Percentiles rank a stretch among this genome's conserved stretches.
Evolutionary conservation across 225 moss, liverwort and hornwort species (phyloP).

Genomic region (Climacium dendroides): DNA sequence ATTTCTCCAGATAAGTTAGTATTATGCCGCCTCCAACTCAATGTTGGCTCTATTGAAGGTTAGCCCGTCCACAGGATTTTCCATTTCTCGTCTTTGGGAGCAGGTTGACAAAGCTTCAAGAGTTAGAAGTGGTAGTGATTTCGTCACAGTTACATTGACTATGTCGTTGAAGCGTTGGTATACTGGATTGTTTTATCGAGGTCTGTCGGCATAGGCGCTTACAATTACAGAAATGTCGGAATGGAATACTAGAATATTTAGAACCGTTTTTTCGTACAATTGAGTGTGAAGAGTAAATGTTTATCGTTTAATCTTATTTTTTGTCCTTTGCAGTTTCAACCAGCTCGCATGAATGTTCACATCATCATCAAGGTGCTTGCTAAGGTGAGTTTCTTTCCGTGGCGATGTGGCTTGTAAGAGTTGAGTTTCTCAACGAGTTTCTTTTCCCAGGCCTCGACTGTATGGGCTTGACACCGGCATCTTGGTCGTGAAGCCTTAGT

Average conservation of each 20-base stretch:
- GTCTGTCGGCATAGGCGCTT: background rate
- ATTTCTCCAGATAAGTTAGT: background rate
- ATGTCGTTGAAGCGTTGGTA: background rate
- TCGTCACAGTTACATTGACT: background rate
- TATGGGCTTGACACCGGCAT: background rate
- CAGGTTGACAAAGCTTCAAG: background rate
- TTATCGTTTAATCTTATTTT: background rate
- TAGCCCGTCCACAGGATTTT: background rate
- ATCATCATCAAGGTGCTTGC: conserved; percentile 80
- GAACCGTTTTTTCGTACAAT: background rate
- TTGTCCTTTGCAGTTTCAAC: conserved; percentile 64
- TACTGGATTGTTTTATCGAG: background rate
- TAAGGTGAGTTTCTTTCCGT: conserved; percentile 45
- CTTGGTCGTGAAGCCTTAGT: background rate
- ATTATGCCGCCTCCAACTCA: background rate
- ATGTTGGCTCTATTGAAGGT: background rate
- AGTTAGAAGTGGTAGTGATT: background rate
- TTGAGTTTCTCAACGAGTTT: background rate
- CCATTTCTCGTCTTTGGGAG: background rate
- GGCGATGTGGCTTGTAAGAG: background rate
- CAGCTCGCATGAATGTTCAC: conserved; percentile 77
- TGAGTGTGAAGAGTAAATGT: background rate
- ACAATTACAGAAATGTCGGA: background rate
- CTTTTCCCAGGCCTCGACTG: background rate
- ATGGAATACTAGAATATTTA: background rate